phyloP scores from a whole-genome alignment of 345 rosid genomes.

The Pugionium cornutum region DNA sequence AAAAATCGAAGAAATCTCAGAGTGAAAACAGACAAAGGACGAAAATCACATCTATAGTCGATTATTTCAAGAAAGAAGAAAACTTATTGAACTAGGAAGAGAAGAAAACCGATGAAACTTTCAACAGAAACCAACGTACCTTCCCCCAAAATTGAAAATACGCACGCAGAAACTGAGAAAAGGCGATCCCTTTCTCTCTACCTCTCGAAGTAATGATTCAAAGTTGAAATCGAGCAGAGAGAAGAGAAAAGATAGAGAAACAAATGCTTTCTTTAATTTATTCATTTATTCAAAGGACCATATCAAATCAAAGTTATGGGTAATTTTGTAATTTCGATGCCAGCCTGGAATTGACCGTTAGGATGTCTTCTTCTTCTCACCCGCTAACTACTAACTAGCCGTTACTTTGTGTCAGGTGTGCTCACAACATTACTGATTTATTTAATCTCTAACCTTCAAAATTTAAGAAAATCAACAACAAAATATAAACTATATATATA shows the following conservation, averaged over 20 bases:
- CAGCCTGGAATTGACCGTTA: slow-evolving; percentile 43
- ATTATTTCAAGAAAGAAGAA: slow-evolving; percentile 16
- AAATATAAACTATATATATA: not conserved
- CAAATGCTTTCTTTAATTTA: too few relatives aligned
- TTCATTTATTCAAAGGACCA: slow-evolving; percentile 40
- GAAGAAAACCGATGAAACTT: not conserved
- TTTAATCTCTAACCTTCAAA: slow-evolving; percentile 4
- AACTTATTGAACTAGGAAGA: not conserved
- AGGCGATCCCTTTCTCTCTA: slow-evolving; percentile 36
- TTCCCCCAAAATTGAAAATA: slow-evolving; percentile 1
- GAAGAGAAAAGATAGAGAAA: not conserved
- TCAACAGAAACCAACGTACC: slow-evolving; percentile 16
- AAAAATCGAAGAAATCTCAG: not conserved
- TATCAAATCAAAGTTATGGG: slow-evolving; percentile 5
- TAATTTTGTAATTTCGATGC: not conserved
- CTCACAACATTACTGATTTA: not conserved
- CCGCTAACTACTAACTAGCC: slow-evolving; percentile 37
- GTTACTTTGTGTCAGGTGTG: slow-evolving; percentile 40
- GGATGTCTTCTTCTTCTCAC: slow-evolving; percentile 31
- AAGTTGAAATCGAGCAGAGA: slow-evolving; percentile 21
- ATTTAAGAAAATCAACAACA: not conserved
- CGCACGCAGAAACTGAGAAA: slow-evolving; percentile 17
- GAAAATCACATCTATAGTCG: slow-evolving; percentile 23
- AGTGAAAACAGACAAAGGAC: slow-evolving; percentile 15
- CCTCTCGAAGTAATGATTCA: slow-evolving; percentile 28